Base-by-base conservation (phyloP, 768 basidiomycete species). In the Boletus bicolor region DNA sequence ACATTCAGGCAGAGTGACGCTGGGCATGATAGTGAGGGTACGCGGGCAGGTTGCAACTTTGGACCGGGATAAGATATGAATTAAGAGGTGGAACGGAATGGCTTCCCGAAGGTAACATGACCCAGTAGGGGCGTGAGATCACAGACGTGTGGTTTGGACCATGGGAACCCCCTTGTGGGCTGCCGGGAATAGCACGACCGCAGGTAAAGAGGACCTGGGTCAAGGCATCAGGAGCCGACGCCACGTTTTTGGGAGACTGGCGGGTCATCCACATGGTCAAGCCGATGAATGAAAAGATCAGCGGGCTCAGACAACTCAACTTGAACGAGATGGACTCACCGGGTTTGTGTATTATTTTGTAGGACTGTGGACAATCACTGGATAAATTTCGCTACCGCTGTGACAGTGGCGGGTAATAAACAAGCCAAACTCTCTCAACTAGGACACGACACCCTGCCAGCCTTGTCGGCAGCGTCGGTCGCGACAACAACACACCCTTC, bases 1-100 rank as follows among this genome's bases (percentile, higher is more conserved):
- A 10, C 67, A 68, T 32, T 68, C 55, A 0, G 76, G 77, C 0
- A 64, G 51, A 7, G 66, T 62, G 7, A 66, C 35, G 26, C 62
- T 66, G 8, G 73, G 66, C 73, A 75, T 77, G 54, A 14, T 17
- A 44, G 35, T 11, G 19, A 26, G 15, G 42, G n/a, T 30, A 7
- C 17, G 21, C 17, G 15, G 21, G 30, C 10, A 30, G 35, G 35
- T 8, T 15, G 7, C 21, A 15, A 34, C 15, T 7, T 11, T 17
- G 10, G 3, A 28, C 9, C 21, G 12, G 28, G 37, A n/a, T 15
- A 24, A 4, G 35, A 43, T 7, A 12, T 2, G 1, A 14, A 9
- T 43, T 49, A 49, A 38, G 21, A 28, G 49, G 19, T 19, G 41
- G 41, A 7, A 11, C n/a, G 24, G 2, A n/a, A 42, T 15, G 15